A percentile compares a stretch with the other conserved stretches of the same genome.
Evolutionary conservation across 2,329 filamentous ascomycete genomes (phyloP).

Genomic region (Penicillium paneum): DNA sequence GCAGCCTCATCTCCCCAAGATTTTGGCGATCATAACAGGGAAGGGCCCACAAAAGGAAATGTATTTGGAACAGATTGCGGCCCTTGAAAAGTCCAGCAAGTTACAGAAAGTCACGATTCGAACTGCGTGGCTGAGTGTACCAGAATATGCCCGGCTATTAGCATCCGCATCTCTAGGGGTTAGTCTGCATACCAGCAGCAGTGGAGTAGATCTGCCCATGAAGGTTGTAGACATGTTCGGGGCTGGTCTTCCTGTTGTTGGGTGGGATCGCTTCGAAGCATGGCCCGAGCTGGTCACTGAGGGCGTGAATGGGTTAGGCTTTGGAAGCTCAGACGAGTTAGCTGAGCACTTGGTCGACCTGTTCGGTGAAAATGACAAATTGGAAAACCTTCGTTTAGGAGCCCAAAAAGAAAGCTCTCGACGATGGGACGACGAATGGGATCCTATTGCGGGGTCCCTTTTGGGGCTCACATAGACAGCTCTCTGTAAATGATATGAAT

Average conservation of each 20-base stretch:
- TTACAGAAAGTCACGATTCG: conserved; percentile 68
- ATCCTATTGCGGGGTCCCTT: conserved; percentile 71
- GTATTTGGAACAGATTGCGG: conserved; percentile 66
- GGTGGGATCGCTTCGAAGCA: conserved; percentile 80
- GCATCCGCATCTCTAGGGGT: conserved; percentile 85
- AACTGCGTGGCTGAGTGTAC: conserved; percentile 80
- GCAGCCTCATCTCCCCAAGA: conserved; percentile 53
- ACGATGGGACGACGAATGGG: conserved; percentile 93
- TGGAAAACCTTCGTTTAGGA: conserved; percentile 63
- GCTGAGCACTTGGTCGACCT: conserved; percentile 61
- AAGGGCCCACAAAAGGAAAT: conserved; percentile 80
- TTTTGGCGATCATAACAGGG: conserved; percentile 91
- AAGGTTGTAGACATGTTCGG: conserved; percentile 99
- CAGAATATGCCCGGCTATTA: conserved; percentile 80
- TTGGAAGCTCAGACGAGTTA: conserved; percentile 68
- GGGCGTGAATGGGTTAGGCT: conserved; percentile 80
- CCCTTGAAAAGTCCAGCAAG: conserved; percentile 59
- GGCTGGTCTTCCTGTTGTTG: conserved; percentile 82
- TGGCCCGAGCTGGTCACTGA: conserved; percentile 90
- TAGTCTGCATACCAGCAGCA: conserved; percentile 88
- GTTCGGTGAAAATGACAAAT: conserved; percentile 56
- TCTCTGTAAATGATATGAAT: neutral
- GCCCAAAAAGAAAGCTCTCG: conserved; percentile 70
- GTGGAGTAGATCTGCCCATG: conserved; percentile 95
- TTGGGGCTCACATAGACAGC: conserved; percentile 49